phyloP scores from a whole-genome alignment of 2,329 filamentous ascomycete genomes.

The Alternaria rosae region DNA sequence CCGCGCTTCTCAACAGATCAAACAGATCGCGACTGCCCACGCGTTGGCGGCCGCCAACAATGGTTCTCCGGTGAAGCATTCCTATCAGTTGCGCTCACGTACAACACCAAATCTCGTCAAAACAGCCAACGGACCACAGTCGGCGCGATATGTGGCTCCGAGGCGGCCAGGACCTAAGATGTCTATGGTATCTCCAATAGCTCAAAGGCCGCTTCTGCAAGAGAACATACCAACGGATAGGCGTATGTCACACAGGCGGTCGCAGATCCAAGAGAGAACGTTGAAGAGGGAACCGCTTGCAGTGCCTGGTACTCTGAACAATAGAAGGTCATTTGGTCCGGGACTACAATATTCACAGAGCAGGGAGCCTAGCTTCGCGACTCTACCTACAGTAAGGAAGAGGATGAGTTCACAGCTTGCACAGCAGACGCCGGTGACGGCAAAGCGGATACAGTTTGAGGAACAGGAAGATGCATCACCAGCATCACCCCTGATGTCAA shows the following conservation, averaged over 20 bases:
- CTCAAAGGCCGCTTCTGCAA: conserved; percentile 21
- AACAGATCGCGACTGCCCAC: conserved; percentile 23
- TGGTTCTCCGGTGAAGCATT: conserved; percentile 21
- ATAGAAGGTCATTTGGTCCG: conserved; percentile 28
- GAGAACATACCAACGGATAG: conserved; percentile 34
- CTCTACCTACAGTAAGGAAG: conserved; percentile 25
- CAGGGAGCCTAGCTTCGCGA: conserved; percentile 25
- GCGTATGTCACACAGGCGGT: conserved; percentile 20
- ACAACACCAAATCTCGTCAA: conserved; percentile 43
- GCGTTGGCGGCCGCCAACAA: conserved; percentile 15
- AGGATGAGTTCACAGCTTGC: conserved; percentile 22
- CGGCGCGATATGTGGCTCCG: conserved; percentile 23
- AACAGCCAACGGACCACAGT: conserved; percentile 13
- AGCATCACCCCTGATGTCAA: neutral
- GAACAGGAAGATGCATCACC: conserved; percentile 6
- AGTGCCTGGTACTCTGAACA: conserved; percentile 15
- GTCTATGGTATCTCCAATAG: conserved; percentile 10
- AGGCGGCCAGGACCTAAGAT: conserved; percentile 26
- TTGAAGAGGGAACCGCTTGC: conserved; percentile 29
- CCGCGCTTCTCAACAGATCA: conserved; percentile 26
- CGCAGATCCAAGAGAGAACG: conserved; percentile 29
- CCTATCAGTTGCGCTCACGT: conserved; percentile 34
- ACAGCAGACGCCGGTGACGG: conserved; percentile 31
- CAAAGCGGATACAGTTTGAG: conserved; percentile 19
- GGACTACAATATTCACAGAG: conserved; percentile 15